Percentiles rank a stretch among this genome's conserved stretches.
Evolutionary conservation across 2,329 filamentous ascomycete genomes (phyloP).

Genomic region (Colletotrichum chlorophyti): DNA sequence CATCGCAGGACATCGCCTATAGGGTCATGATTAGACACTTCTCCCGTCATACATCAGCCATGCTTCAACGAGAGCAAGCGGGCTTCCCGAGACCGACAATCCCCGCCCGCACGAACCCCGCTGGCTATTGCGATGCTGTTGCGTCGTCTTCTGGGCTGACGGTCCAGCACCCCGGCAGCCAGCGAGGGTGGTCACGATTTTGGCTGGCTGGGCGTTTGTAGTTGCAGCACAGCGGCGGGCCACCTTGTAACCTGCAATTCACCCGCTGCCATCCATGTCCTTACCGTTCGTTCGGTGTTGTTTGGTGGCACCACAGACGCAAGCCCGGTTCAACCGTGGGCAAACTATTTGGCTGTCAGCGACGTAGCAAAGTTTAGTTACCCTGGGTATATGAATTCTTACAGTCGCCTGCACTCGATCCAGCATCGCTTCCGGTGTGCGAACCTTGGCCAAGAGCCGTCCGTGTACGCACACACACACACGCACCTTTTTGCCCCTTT

Average conservation of each 20-base stretch:
- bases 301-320: conserved; percentile 17
- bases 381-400: neutral
- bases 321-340: conserved; percentile 3
- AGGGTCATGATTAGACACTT: conserved; percentile 8
- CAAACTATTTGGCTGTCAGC: neutral
- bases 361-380: neutral
- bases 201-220: neutral
- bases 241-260: neutral
- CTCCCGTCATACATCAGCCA: conserved; percentile 1
- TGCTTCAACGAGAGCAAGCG: no score
- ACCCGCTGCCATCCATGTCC: neutral
- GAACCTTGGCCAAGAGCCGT: neutral
- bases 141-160: no score
- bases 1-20: no score
- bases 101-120: no score
- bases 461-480: neutral
- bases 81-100: no score
- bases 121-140: no score
- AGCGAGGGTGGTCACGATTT: neutral
- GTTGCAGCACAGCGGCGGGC: neutral
- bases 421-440: conserved; percentile 9
- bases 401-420: conserved; percentile 4
- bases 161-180: no score
- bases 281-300: neutral
- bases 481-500: neutral